phyloP scores from a whole-genome alignment of 257 asterid species.

The Petrea volubilis region DNA sequence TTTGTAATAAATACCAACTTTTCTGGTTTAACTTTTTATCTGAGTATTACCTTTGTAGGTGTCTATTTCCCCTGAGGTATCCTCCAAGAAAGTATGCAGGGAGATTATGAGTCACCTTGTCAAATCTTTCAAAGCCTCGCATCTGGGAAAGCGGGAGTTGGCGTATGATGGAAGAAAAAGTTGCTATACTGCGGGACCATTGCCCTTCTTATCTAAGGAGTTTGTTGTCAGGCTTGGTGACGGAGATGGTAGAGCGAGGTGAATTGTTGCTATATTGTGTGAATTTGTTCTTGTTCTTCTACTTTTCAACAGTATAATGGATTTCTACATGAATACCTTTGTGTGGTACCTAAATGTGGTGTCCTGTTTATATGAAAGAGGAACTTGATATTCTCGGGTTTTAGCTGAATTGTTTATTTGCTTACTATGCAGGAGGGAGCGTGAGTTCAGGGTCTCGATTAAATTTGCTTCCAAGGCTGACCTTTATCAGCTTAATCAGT shows the following conservation, averaged over 20 bases:
- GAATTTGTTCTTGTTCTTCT: background rate
- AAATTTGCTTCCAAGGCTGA: conserved; percentile 68
- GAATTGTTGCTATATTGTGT: background rate
- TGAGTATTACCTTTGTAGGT: conserved; percentile 36
- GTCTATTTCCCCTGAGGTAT: conserved; percentile 64
- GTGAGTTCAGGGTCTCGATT: conserved; percentile 56
- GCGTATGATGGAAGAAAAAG: conserved; percentile 85
- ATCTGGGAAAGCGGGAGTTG: conserved; percentile 42
- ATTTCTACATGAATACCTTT: background rate
- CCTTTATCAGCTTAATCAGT: conserved; percentile 51
- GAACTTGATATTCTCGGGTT: background rate
- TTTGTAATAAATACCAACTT: background rate
- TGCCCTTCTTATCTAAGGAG: conserved; percentile 70
- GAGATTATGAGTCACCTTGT: conserved; percentile 43
- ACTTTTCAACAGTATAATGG: background rate
- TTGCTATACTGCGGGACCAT: conserved; percentile 61
- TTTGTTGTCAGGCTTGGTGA: conserved; percentile 50
- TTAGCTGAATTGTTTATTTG: background rate
- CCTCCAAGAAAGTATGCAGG: conserved; percentile 56
- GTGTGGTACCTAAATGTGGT: background rate
- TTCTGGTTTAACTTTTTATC: background rate
- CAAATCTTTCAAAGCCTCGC: conserved; percentile 17
- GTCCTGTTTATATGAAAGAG: background rate
- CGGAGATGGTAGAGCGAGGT: conserved; percentile 37
- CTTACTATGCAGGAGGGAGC: conserved; percentile 52